Base-by-base conservation (phyloP, 2,329 filamentous ascomycete species). In the Colletotrichum australisinense region DNA sequence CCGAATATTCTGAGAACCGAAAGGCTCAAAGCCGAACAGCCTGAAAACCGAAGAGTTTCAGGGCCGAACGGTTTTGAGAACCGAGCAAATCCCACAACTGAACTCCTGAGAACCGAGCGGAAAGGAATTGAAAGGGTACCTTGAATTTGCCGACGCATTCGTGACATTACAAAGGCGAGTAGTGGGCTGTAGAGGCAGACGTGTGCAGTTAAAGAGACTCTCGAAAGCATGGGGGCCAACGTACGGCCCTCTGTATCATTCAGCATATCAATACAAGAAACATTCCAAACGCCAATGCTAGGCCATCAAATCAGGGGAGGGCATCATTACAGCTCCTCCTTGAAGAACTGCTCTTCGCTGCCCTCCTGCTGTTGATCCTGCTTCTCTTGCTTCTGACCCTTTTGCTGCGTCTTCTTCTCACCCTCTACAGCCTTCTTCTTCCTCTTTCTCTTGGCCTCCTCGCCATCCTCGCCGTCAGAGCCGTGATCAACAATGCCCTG, bases 401-500 rank as follows among this genome's bases (percentile, higher is more conserved):
- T 16, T 22, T 62, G 22, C 26, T 56, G 30, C 6, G 11, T 32
- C 57, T 59, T 76, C 72, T 78, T 76, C 63, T 62, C 67, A 22
- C 72, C 69, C 53, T 76, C 73, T 22, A 70, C 67, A 11, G 57
- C 75, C 2, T 71, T 75, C 42, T 75, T 65, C 67, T 46, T 38
- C 38, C 22, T 32, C 53, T 22, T 38, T 28, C 42, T 46, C 24
- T 8, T 49, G 46, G 7, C 57, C 32, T 67, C 69, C 49, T 69
- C 30, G 11, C 70, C 63, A 11, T 76, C 76, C 58, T 78, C 75
- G 8, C 77, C 81, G 11, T 87, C 85, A 14, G 60, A 19, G 0
- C 89, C 86, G 1, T 89, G 88, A 32, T 93, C 91, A 19, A 96
- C 88, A 55, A 94, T 90, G 0, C 93, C 94, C 57, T 93, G 86